Evolutionary conservation across 768 basidiomycete genomes (phyloP), one percentile per base, ranked within the genome.

Genomic region (Tricholoma matsutake): DNA sequence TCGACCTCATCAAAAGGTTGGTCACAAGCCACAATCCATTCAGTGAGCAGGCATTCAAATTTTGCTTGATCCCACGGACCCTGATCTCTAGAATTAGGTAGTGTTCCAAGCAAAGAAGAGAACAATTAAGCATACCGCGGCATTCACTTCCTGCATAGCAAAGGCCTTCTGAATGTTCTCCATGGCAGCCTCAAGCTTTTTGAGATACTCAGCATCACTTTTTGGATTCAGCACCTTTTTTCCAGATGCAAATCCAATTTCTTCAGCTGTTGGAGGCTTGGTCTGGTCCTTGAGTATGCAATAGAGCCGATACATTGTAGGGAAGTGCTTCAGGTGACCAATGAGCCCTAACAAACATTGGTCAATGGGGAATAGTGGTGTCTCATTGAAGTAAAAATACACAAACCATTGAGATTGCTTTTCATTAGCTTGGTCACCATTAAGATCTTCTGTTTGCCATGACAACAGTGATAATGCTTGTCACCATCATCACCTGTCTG

Each of bases 391-490:
- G 43, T 3, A 25, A 25, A 22, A 22, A 45, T 43, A 35, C 47
- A 25, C 34, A 64, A 20, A 51, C 63, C 31, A 32, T 58, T 62
- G 6, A 66, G 32, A 22, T 51, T 61, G 20, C 59, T 60, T 16
- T 62, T 62, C 63, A 63, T 62, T 0, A 39, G 54, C 41, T 47
- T 53, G 3, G 62, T 65, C 2, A 68, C 45, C 5, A 61, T 68
- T 4, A 67, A n/a, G 16, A 67, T 54, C 49, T 65, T 67, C 2
- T 39, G 16, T 11, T 58, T 55, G 4, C 65, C 62, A 54, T 68
- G 67, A 54, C 43, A 64, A 32, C 68, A 68, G 14, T 60, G 45
- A 58, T 63, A 69, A 57, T 69, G 67, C 28, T 62, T 67, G 60
- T 68, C 65, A 10, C 67, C 65, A 4, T 43, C 47, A 20, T 60